These are phyloP conservation scores for Verticillium isaacii DNA, from an alignment of 2,329 filamentous ascomycete species.

Conservation along the genomic window DNA sequence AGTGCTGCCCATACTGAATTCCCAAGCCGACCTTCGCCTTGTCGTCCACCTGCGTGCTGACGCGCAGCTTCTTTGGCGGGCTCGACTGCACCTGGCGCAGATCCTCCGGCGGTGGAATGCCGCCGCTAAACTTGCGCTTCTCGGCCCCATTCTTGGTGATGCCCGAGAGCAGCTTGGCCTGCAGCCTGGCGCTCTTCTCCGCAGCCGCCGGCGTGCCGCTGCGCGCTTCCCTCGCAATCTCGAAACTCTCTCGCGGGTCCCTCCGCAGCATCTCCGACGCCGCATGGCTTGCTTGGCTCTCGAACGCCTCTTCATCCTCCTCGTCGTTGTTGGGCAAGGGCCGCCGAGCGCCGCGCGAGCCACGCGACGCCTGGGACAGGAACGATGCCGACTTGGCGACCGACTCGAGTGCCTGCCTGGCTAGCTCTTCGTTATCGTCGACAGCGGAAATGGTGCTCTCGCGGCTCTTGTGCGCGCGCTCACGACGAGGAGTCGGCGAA, in stretches of 20 bases:
- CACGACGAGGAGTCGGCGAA: conserved; percentile 31
- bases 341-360: conserved; percentile 9
- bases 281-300: conserved; percentile 73
- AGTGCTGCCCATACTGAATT: conserved; percentile 38
- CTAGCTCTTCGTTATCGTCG: conserved; percentile 54
- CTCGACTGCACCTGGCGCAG: conserved; percentile 32
- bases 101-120: conserved; percentile 21
- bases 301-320: conserved; percentile 59
- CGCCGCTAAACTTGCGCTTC: conserved; percentile 46
- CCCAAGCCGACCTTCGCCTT: conserved; percentile 42
- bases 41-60: conserved; percentile 31
- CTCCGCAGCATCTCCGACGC: conserved; percentile 71
- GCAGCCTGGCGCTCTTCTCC: conserved; percentile 42
- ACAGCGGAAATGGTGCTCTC: conserved; percentile 81
- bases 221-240: conserved; percentile 37
- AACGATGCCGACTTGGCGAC: conserved; percentile 40
- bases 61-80: conserved; percentile 47
- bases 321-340: conserved; percentile 22
- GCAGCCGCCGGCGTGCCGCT: conserved; percentile 37
- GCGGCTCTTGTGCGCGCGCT: conserved; percentile 55
- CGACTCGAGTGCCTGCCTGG: conserved; percentile 47
- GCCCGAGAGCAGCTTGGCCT: conserved; percentile 46
- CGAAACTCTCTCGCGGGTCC: conserved; percentile 48
- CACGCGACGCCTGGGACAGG: conserved; percentile 24
- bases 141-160: conserved; percentile 37